Conservation (phyloP, 2,329 filamentous ascomycete species). For the Colletotrichum cuscutae region DNA sequence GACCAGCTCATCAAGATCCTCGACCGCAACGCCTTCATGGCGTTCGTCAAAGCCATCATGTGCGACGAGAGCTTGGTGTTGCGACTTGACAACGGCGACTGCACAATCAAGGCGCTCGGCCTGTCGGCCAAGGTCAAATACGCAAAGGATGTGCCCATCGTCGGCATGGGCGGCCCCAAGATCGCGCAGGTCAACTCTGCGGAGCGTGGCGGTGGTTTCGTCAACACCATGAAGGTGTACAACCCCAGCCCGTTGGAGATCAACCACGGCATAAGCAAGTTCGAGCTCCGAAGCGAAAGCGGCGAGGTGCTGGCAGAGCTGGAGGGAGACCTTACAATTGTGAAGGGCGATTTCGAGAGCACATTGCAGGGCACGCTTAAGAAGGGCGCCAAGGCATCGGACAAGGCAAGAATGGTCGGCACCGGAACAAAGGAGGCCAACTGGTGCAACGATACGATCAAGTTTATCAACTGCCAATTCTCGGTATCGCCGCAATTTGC, state of each 20-base stretch:
- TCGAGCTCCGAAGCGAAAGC: slow-evolving; percentile 43
- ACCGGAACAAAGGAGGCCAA: slow-evolving; percentile 39
- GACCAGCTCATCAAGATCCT: slow-evolving; percentile 43
- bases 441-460: slow-evolving; percentile 43
- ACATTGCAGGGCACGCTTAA: slow-evolving; percentile 39
- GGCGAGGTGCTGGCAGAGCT: slow-evolving; percentile 42
- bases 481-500: slow-evolving; percentile 31
- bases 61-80: slow-evolving; percentile 41
- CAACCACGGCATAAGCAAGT: slow-evolving; percentile 43
- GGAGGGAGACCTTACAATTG: slow-evolving; percentile 43
- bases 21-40: slow-evolving; percentile 41
- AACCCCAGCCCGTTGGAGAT: slow-evolving; percentile 47
- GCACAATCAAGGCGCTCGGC: slow-evolving; percentile 41
- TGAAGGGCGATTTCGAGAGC: slow-evolving; percentile 42
- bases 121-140: slow-evolving; percentile 39
- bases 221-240: slow-evolving; percentile 39
- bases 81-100: slow-evolving; percentile 43
- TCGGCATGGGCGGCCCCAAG: slow-evolving; percentile 41
- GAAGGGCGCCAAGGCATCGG: slow-evolving; percentile 29
- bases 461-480: slow-evolving; percentile 38
- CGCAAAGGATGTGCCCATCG: slow-evolving; percentile 42
- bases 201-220: slow-evolving; percentile 31
- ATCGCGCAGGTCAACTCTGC: slow-evolving; percentile 38
- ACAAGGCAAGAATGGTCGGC: slow-evolving; percentile 40
- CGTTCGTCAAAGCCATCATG: slow-evolving; percentile 45